Evolutionary conservation across 176 grass and related monocot species (phyloP), one percentile per base, ranked within the genome.

Genomic region (Hsuehochloa calcarea): DNA sequence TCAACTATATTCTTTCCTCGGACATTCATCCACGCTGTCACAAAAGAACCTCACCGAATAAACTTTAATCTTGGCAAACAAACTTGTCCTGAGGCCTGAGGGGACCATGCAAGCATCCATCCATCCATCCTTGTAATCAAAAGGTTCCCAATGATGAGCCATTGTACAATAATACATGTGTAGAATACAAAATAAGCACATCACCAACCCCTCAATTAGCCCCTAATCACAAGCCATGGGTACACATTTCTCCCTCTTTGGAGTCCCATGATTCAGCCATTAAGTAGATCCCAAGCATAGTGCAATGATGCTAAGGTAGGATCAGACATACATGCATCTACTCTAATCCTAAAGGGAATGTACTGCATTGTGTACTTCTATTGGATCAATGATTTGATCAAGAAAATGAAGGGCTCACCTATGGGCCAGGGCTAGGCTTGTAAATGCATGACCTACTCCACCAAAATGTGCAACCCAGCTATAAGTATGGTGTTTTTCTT

Each of bases 131-230:
- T 40, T 87, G n/a, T 68, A 73, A 87, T 20, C 62, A 82, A 88
- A 88, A 88, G 58, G 70, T 20, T 73, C n/a, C 85, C 77, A 86
- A 80, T 86, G 76, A 86, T 86, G 39, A 77, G 72, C 50, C 64
- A 45, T 69, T 76, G 79, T 82, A 63, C 31, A 81, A 87, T 74
- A 77, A 82, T 88, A 60, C 72, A 62, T 82, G 8, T 74, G 51
- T 62, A 40, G 39, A 60, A 70, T 70, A 82, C 51, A 62, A 26
- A 75, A 50, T 29, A 82, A 35, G 27, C 59, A 50, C 79, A 23
- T 41, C 64, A 77, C 52, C 80, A 77, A 77, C 40, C 72, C 65
- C 80, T 88, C 72, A 51, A 82, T 88, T 25, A 88, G 72, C 16
- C 35, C 79, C 80, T 67, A 82, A 83, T 70, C 80, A 77, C 78